phyloP scores from a whole-genome alignment of 192 early-diverging fungal genomes.

The Neocallimastix lanati region DNA sequence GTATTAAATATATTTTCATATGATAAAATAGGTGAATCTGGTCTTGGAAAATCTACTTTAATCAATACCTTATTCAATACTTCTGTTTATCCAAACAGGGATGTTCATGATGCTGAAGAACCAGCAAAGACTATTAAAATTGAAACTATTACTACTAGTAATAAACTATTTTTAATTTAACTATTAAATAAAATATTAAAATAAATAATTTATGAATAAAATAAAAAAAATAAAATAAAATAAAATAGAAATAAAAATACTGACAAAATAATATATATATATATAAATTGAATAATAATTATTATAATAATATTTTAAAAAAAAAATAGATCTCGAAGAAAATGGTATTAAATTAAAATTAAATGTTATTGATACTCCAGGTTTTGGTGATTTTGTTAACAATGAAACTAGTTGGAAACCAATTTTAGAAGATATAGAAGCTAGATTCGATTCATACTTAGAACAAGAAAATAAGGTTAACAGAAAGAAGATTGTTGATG shows the following conservation, averaged over 20 bases:
- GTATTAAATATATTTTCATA: no score
- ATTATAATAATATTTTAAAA: no score
- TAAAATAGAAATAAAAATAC: no score
- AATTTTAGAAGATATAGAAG: slow-evolving; percentile 95
- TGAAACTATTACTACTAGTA: slow-evolving; percentile 70
- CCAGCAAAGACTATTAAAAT: slow-evolving; percentile 87
- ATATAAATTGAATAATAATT: no score
- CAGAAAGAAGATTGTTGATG: slow-evolving; percentile 83
- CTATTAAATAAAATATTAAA: no score
- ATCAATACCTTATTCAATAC: slow-evolving; percentile 95
- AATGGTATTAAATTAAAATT: slow-evolving; percentile 82
- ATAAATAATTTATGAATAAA: no score
- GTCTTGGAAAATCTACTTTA: slow-evolving; percentile 93
- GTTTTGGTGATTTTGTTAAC: slow-evolving; percentile 96
- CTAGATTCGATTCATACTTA: slow-evolving; percentile 87
- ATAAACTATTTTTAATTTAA: no score
- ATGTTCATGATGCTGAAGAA: slow-evolving; percentile 59
- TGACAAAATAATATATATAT: no score
- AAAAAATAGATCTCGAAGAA: slow-evolving; percentile 61
- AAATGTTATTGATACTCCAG: slow-evolving; percentile 95
- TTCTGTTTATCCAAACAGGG: slow-evolving; percentile 80
- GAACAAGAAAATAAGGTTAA: slow-evolving; percentile 75
- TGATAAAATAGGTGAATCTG: slow-evolving; percentile 63
- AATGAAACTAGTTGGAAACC: slow-evolving; percentile 94
- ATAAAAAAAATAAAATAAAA: no score